Percentiles rank a stretch among this genome's conserved stretches.
Evolutionary conservation across 2,329 filamentous ascomycete species (phyloP).

Genomic region (Nemania sp.): DNA sequence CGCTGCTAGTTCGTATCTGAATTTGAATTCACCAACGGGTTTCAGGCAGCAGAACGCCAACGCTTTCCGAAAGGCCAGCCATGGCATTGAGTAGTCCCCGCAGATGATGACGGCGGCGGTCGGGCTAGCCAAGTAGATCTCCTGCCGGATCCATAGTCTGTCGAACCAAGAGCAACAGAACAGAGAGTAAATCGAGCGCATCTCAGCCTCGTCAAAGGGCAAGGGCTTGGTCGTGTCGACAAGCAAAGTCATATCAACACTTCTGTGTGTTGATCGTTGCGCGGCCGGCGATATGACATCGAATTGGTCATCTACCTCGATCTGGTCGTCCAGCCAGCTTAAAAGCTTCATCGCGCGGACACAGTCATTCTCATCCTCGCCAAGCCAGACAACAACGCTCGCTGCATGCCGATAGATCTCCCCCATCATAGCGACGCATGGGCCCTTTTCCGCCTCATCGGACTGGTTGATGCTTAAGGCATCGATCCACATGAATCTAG

Average conservation of each 20-base stretch:
- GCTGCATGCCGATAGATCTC: conserved; percentile 26
- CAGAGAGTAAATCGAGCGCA: background rate
- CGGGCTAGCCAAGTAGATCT: conserved; percentile 22
- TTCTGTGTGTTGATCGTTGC: background rate
- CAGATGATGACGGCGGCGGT: background rate
- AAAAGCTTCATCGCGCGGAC: conserved; percentile 17
- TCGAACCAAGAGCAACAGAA: conserved; percentile 22
- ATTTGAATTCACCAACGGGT: background rate
- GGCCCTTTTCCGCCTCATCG: conserved; percentile 23
- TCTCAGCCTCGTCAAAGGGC: background rate
- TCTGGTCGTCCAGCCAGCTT: background rate
- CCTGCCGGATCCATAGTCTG: conserved; percentile 28
- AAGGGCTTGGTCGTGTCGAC: background rate
- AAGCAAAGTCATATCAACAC: background rate
- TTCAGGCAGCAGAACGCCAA: background rate
- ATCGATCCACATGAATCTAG: conserved; percentile 30
- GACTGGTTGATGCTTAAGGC: conserved; percentile 33
- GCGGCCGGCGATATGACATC: background rate
- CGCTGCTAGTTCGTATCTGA: background rate
- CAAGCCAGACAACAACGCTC: conserved; percentile 31
- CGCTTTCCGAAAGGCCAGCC: background rate
- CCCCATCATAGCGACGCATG: conserved; percentile 29
- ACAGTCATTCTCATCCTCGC: conserved; percentile 23
- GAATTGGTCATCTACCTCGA: too few species aligned
- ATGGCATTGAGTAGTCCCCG: background rate